Evolutionary conservation across 768 basidiomycete genomes (phyloP).

Genomic region (Mycena epipterygia): DNA sequence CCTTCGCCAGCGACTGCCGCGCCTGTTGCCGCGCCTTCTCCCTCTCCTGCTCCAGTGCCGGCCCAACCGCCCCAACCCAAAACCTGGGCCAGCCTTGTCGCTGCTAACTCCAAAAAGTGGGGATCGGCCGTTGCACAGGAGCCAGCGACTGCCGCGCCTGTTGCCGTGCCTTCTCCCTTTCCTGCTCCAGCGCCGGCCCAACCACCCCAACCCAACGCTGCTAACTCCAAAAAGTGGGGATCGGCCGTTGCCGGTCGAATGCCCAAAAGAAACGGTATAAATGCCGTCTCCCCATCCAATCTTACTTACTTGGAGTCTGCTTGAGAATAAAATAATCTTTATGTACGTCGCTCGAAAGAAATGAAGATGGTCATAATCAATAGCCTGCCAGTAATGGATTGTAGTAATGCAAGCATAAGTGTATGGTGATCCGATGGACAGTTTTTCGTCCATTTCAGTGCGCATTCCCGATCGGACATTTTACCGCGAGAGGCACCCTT

Average conservation of each 20-base stretch:
- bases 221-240: slow-evolving; percentile 89
- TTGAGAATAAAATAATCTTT: too few relatives aligned
- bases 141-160: slow-evolving; percentile 40
- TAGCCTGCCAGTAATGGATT: too few relatives aligned
- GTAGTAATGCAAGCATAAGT: too few relatives aligned
- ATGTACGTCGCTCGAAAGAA: too few relatives aligned
- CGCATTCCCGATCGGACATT: too few relatives aligned
- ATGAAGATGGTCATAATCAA: too few relatives aligned
- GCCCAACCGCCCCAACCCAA: slow-evolving; percentile 72
- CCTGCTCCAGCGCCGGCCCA: slow-evolving; percentile 52
- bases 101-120: slow-evolving; percentile 87
- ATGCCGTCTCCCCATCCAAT: too few relatives aligned
- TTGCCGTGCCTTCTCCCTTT: slow-evolving; percentile 49
- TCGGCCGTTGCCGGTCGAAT: slow-evolving; percentile 84
- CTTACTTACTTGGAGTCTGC: too few relatives aligned
- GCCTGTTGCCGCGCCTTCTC: slow-evolving; percentile 46
- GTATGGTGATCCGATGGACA: too few relatives aligned
- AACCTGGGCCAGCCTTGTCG: slow-evolving; percentile 94
- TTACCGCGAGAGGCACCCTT: too few relatives aligned
- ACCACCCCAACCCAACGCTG: slow-evolving; percentile 77
- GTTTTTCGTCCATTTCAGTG: too few relatives aligned
- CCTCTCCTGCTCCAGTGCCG: slow-evolving; percentile 50
- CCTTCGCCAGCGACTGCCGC: slow-evolving; percentile 46
- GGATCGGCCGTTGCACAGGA: slow-evolving; percentile 85
- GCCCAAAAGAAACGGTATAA: too few relatives aligned